phyloP scores from a whole-genome alignment of 2,329 filamentous ascomycete species.

The Metarhizium anisopliae region DNA sequence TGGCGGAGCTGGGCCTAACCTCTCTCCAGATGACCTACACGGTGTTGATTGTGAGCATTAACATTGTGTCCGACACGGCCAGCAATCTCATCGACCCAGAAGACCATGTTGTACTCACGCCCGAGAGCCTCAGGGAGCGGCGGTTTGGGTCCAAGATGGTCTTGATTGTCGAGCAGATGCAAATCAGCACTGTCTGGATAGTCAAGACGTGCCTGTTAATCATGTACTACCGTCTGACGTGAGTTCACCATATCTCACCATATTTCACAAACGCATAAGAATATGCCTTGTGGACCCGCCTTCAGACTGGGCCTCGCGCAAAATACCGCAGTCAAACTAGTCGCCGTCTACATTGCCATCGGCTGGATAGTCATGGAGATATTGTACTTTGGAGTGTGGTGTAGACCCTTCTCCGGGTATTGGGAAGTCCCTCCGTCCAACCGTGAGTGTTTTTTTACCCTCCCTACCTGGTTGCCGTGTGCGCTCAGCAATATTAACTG shows the following conservation, averaged over 20 bases:
- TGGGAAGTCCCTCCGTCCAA: conserved; percentile 46
- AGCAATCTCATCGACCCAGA: conserved; percentile 49
- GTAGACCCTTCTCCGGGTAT: conserved; percentile 44
- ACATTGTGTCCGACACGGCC: conserved; percentile 42
- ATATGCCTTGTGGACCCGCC: background rate
- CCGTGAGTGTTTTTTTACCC: conserved; percentile 19
- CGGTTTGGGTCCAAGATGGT: conserved; percentile 51
- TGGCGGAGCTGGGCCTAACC: background rate
- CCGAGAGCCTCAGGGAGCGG: conserved; percentile 30
- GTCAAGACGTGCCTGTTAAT: conserved; percentile 48
- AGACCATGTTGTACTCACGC: conserved; percentile 32
- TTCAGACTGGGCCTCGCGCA: conserved; percentile 34
- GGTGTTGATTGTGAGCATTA: conserved; percentile 42
- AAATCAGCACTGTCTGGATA: conserved; percentile 49
- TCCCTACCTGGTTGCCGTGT: background rate
- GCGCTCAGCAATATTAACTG: background rate
- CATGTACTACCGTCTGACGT: conserved; percentile 48
- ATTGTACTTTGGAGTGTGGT: conserved; percentile 41
- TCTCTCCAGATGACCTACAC: conserved; percentile 36
- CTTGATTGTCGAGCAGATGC: conserved; percentile 51
- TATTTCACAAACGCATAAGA: background rate
- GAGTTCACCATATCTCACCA: conserved; percentile 11
- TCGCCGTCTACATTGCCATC: conserved; percentile 35
- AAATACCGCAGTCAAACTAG: conserved; percentile 36
- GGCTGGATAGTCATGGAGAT: conserved; percentile 42